phyloP scores from a whole-genome alignment of 139 green algal species.

The Mychonastes homosphaera region DNA sequence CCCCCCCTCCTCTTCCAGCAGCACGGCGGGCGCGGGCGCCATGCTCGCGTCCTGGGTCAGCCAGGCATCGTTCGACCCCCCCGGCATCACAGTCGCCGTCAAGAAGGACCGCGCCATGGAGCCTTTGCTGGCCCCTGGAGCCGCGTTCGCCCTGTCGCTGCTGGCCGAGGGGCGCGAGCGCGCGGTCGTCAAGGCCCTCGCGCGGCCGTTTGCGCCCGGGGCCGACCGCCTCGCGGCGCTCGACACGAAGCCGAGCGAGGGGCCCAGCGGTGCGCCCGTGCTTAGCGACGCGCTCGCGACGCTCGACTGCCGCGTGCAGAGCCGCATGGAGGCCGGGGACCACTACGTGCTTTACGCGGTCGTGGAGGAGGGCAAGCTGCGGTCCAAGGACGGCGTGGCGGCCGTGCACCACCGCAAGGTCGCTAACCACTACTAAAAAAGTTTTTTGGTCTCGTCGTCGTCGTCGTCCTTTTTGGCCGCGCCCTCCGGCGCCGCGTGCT shows the following conservation, averaged over 20 bases:
- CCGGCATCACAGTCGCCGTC: slow-evolving; percentile 80
- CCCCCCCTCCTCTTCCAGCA: too few species aligned
- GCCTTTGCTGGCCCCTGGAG: slow-evolving; percentile 56
- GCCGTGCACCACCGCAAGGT: slow-evolving; percentile 81
- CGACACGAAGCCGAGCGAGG: slow-evolving; percentile 25
- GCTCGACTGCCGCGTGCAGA: slow-evolving; percentile 24
- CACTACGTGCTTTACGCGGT: slow-evolving; percentile 64
- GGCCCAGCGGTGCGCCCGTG: slow-evolving; percentile 37
- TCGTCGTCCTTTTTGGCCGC: too few species aligned
- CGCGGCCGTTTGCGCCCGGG: slow-evolving; percentile 69
- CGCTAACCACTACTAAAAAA: slow-evolving; percentile 66
- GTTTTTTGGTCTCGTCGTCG: too few species aligned
- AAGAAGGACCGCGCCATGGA: slow-evolving; percentile 93
- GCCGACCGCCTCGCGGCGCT: slow-evolving; percentile 74
- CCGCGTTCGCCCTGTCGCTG: slow-evolving; percentile 76
- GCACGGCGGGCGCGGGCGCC: too few species aligned
- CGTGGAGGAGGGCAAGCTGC: slow-evolving; percentile 61
- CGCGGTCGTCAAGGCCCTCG: slow-evolving; percentile 41
- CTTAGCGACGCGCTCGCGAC: slow-evolving; percentile 10
- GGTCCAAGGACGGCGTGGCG: slow-evolving; percentile 41
- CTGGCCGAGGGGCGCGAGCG: slow-evolving; percentile 50
- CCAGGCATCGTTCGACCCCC: slow-evolving; percentile 80
- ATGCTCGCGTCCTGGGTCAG: slow-evolving; percentile 91
- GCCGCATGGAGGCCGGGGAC: slow-evolving; percentile 62
- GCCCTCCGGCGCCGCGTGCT: too few species aligned